Percentiles rank a stretch among this genome's conserved stretches.
Conservation (phyloP, 345 rosid species). For the Aegle marmelos region DNA sequence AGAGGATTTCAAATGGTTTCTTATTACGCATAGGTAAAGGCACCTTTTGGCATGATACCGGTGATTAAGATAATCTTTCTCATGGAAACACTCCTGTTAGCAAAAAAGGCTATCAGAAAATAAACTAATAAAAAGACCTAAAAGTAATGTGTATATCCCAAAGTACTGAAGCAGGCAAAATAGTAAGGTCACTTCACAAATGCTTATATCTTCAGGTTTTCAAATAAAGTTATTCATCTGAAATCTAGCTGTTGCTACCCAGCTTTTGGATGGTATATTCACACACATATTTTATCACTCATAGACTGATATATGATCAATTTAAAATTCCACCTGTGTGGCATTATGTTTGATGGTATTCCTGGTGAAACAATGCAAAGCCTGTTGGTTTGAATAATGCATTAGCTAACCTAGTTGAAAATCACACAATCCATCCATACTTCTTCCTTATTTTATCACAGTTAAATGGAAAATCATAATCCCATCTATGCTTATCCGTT, state of each 20-base stretch:
- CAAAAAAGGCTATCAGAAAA: neutral
- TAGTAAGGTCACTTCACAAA: neutral
- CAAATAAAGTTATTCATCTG: neutral
- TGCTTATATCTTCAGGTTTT: neutral
- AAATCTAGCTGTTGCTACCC: neutral
- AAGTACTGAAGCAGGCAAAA: neutral
- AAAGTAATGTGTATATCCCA: neutral
- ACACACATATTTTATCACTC: neutral
- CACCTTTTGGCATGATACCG: constrained; percentile 90
- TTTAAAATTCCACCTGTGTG: neutral
- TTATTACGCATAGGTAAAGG: constrained; percentile 70
- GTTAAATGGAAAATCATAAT: neutral
- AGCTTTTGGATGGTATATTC: neutral
- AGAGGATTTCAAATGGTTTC: constrained; percentile 55
- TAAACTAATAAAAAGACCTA: neutral
- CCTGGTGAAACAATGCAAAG: neutral
- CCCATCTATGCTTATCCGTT: neutral
- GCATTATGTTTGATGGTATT: neutral
- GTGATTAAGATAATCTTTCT: constrained; percentile 81
- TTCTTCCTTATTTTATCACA: neutral
- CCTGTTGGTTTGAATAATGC: neutral
- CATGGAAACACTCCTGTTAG: constrained; percentile 79
- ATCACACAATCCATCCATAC: neutral
- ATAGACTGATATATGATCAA: neutral
- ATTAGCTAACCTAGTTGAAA: neutral